phyloP scores from a whole-genome alignment of 2,329 filamentous ascomycete genomes.

The Cryphonectria nitschkei region DNA sequence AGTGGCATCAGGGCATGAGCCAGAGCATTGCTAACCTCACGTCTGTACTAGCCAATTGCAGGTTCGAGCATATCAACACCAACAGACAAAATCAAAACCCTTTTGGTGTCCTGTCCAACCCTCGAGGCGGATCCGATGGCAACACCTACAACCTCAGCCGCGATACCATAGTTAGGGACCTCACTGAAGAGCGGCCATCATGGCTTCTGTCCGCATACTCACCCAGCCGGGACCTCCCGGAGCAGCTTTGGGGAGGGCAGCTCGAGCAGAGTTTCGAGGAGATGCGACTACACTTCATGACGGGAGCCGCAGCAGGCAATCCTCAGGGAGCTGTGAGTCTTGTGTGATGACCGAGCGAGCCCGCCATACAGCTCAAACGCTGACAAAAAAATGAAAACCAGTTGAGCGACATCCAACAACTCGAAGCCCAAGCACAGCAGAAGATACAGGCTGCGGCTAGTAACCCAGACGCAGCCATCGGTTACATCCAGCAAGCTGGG shows the following conservation, averaged over 20 bases:
- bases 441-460: conserved; percentile 74
- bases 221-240: conserved; percentile 74
- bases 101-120: conserved; percentile 39
- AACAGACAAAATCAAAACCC: conserved; percentile 36
- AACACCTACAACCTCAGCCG: conserved; percentile 56
- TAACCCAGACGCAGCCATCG: conserved; percentile 72
- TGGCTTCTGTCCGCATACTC: conserved; percentile 90
- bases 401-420: conserved; percentile 62
- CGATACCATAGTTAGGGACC: conserved; percentile 66
- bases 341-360: neutral
- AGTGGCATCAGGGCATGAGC: neutral
- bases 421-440: conserved; percentile 67
- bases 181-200: conserved; percentile 71
- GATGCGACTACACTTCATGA: conserved; percentile 74
- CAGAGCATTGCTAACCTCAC: conserved; percentile 4
- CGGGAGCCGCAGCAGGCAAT: conserved; percentile 63
- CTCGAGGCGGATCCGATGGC: conserved; percentile 49
- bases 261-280: conserved; percentile 91
- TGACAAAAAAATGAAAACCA: conserved; percentile 36
- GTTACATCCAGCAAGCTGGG: conserved; percentile 67
- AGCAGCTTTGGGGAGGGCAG: conserved; percentile 81
- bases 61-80: conserved; percentile 10
- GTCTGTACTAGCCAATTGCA: conserved; percentile 7
- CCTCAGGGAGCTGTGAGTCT: conserved; percentile 53
- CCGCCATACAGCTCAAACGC: neutral